These are phyloP conservation scores for Leptodontidium sp. DNA, from an alignment of 2,329 filamentous ascomycete genomes.

Conservation along the genomic window DNA sequence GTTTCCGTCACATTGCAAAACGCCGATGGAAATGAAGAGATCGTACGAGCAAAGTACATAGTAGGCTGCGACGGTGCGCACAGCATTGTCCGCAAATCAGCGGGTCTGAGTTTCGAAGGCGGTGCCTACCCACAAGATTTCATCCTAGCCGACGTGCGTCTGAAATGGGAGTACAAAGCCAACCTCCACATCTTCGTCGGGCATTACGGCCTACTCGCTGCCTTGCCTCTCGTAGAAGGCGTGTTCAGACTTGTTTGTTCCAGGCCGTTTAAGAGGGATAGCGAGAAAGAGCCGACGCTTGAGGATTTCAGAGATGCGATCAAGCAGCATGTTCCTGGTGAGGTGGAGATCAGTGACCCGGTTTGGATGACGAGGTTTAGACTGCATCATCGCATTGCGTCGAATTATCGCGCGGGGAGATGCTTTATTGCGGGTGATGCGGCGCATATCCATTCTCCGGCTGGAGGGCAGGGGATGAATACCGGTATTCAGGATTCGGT, in stretches of 20 bases:
- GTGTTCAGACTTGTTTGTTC: conserved; percentile 44
- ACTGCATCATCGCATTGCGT: conserved; percentile 54
- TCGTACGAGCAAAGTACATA: conserved; percentile 51
- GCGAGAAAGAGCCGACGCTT: conserved; percentile 41
- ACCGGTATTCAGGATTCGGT: conserved; percentile 49
- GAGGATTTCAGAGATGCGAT: conserved; percentile 48
- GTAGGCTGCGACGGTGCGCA: conserved; percentile 62
- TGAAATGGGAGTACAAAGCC: conserved; percentile 36
- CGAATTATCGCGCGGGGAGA: conserved; percentile 53
- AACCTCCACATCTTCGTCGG: conserved; percentile 44
- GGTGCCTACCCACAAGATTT: conserved; percentile 54
- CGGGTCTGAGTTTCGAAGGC: conserved; percentile 52
- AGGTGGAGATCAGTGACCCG: conserved; percentile 40
- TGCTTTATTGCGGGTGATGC: conserved; percentile 49
- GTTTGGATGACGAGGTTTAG: conserved; percentile 56
- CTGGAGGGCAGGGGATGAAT: conserved; percentile 51
- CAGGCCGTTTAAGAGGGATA: conserved; percentile 25
- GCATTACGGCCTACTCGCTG: conserved; percentile 48
- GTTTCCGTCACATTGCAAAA: conserved; percentile 43
- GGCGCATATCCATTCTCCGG: conserved; percentile 49
- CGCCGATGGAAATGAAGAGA: conserved; percentile 38
- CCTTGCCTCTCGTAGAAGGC: conserved; percentile 47
- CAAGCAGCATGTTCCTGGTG: conserved; percentile 42
- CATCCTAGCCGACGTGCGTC: conserved; percentile 53
- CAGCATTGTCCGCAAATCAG: conserved; percentile 55